phyloP scores from a whole-genome alignment of 129 eudicot genomes.

The Erigeron canadensis region DNA sequence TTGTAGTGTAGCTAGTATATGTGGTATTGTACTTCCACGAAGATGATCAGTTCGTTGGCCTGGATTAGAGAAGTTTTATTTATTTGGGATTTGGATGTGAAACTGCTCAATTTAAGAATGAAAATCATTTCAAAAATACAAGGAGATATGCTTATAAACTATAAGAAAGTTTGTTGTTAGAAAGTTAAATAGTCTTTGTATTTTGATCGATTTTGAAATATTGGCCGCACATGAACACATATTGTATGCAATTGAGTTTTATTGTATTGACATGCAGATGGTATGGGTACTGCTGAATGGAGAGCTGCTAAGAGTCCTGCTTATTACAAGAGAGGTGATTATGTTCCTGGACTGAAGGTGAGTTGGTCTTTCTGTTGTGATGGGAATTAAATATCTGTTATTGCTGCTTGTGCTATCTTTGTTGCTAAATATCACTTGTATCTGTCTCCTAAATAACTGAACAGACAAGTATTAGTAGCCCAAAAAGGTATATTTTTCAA shows the following conservation, averaged over 20 bases:
- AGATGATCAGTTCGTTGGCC: constrained; percentile 3
- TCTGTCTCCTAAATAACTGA: background rate
- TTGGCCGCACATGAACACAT: background rate
- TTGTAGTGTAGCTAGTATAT: constrained; percentile 1
- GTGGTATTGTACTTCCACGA: constrained; percentile 13
- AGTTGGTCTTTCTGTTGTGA: constrained; percentile 5
- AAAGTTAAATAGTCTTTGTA: background rate
- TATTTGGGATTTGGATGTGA: background rate
- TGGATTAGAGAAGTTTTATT: background rate
- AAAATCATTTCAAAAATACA: background rate
- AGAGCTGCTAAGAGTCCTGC: constrained; percentile 98
- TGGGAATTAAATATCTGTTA: background rate
- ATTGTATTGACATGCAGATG: constrained; percentile 60
- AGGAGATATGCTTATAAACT: background rate
- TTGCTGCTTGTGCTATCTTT: background rate
- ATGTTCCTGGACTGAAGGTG: constrained; percentile 99
- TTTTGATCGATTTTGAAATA: constrained; percentile 1
- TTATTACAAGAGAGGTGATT: constrained; percentile 97
- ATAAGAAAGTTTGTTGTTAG: background rate
- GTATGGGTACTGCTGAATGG: constrained; percentile 99
- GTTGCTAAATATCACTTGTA: background rate
- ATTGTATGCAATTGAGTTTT: constrained; percentile 16
- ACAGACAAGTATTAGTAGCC: background rate
- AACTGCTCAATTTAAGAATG: constrained; percentile 11
- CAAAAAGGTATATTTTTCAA: too few species aligned